phyloP scores from a whole-genome alignment of 169 alveolate species.

The Amoebophrya sp. region DNA sequence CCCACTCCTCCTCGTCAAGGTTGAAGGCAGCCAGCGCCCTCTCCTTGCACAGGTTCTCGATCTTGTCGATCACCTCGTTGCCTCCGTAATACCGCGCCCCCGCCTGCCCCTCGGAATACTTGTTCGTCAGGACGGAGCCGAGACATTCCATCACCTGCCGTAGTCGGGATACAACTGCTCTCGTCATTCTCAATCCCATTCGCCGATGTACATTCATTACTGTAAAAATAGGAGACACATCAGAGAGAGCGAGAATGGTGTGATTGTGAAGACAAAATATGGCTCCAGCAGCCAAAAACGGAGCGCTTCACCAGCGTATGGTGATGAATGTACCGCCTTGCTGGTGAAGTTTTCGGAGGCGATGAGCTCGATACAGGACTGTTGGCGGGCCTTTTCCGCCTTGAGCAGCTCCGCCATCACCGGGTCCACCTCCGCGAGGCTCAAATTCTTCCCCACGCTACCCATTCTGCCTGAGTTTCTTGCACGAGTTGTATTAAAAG shows the following conservation, averaged over 20 bases:
- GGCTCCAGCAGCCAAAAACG: too few species aligned
- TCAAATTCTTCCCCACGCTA: too few species aligned
- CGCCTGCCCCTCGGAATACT: constrained; percentile 89
- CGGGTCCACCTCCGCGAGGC: not conserved
- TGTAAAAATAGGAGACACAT: too few species aligned
- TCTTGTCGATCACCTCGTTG: constrained; percentile 59
- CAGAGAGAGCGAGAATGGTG: too few species aligned
- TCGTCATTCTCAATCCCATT: too few species aligned
- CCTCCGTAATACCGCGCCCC: constrained; percentile 85
- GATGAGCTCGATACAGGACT: not conserved
- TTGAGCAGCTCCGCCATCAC: not conserved
- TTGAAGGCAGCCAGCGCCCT: constrained; percentile 83
- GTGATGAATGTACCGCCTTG: not conserved
- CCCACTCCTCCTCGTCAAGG: constrained; percentile 83
- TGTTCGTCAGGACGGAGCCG: constrained; percentile 71
- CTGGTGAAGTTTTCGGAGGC: not conserved
- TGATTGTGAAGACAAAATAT: too few species aligned
- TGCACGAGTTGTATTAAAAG: too few species aligned
- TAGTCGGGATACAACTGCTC: too few species aligned
- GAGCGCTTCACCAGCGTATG: too few species aligned
- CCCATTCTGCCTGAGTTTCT: too few species aligned
- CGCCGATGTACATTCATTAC: too few species aligned
- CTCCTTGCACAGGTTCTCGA: constrained; percentile 61
- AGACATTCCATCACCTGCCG: constrained; percentile 27
- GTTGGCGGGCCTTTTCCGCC: not conserved